Conservation (phyloP, 179 eudicot species). For the Patellifolia procumbens region DNA sequence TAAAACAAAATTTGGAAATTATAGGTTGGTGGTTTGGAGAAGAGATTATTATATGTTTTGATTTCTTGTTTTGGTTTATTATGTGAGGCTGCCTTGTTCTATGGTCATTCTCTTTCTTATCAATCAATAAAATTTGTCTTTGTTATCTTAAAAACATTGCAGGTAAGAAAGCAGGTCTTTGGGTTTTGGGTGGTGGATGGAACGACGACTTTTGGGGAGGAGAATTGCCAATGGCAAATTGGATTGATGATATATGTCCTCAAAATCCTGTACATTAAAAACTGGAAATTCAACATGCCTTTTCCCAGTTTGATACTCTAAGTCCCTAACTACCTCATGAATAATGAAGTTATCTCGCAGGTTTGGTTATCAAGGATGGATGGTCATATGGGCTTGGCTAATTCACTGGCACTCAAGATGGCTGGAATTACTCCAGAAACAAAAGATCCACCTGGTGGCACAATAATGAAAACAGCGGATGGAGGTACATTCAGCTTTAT, state of each 20-base stretch:
- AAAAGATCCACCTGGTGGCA: constrained; percentile 74
- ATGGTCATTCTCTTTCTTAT: neutral
- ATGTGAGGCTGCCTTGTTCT: neutral
- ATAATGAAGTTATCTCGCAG: too few species aligned
- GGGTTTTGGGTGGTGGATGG: constrained; percentile 98
- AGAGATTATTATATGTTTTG: neutral
- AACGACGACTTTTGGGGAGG: constrained; percentile 95
- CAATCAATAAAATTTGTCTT: neutral
- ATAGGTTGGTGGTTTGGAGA: neutral
- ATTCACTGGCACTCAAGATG: constrained; percentile 69
- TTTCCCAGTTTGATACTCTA: constrained; percentile 10
- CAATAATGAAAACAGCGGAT: constrained; percentile 44
- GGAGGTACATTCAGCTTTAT: constrained; percentile 53
- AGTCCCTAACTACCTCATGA: too few species aligned
- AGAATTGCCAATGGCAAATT: constrained; percentile 69
- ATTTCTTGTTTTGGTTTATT: neutral
- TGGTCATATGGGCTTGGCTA: constrained; percentile 97
- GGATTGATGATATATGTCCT: constrained; percentile 90
- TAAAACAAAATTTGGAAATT: neutral
- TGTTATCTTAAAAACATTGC: constrained; percentile 20
- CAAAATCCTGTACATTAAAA: constrained; percentile 69
- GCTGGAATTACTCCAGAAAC: constrained; percentile 67
- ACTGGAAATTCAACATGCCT: constrained; percentile 6
- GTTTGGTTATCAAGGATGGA: constrained; percentile 88
- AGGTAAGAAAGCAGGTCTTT: constrained; percentile 73